Base-by-base conservation (phyloP, 176 grass and related monocot genomes). In the Carex kokanica region DNA sequence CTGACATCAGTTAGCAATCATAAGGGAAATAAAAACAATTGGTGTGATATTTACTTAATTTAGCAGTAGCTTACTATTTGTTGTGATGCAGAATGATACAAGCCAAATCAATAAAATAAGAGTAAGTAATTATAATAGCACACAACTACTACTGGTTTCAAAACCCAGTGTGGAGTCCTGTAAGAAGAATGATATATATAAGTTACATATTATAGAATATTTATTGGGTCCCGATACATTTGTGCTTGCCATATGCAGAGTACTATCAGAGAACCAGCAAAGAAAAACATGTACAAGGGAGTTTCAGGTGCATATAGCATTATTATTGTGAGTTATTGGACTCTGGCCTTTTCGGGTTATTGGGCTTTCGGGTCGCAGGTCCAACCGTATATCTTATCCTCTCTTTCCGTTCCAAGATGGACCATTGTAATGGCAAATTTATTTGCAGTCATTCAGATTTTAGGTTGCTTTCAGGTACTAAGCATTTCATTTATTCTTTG, bases 401-500 rank as follows among this genome's bases (percentile, higher is more conserved):
- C 91, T 67, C 84, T 97, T 61, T 87, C 91, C 8, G 24, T 60
- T 60, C 94, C 90, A 58, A 78, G 85, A 88, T 94, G 94, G 88
- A 84, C 86, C 21, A 90, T 87, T 82, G 80, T 92, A 47, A 90
- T 94, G 90, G 91, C 94, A 83, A 97, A 97, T 82, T 36, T 92
- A 14, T 94, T 97, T 94, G 94, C 94, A 20, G 91, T 94, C 9
- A 71, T 94, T 85, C 92, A 97, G 80, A 94, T 97, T 67, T 84
- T 85, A 81, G 94, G 94, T 60, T 97, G 91, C 88, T 94, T 88
- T 72, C 94, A 97, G 94, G 90, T 94, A 92, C 23, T 57, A 13
- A 63, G 6, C 54, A 78, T 31, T 36, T 61, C 16, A 17, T 86
- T 36, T 52, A 18, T 49, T 47, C 18, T 45, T 64, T 64, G 3